These are phyloP conservation scores for Phalaenopsis equestris DNA, from an alignment of 106 monocot species.

Conservation along the genomic window DNA sequence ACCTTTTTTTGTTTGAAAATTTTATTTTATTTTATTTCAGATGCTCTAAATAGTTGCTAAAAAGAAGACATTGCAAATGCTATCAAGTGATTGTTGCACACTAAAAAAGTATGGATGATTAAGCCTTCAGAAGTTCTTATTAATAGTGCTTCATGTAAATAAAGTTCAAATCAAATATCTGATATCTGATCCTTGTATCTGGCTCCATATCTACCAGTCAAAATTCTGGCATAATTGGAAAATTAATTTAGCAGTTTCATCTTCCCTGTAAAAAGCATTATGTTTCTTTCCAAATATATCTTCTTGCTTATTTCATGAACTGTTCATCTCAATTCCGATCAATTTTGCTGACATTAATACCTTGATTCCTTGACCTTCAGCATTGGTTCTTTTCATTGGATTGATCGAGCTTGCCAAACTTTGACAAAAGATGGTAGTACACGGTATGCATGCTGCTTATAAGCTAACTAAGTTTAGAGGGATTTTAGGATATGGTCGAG, in stretches of 20 bases:
- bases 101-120: no score
- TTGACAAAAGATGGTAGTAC: constrained; percentile 15
- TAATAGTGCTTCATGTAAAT: neutral
- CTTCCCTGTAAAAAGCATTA: neutral
- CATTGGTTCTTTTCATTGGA: constrained; percentile 89
- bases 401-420: constrained; percentile 55
- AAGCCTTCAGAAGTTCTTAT: no score
- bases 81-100: no score
- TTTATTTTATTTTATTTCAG: no score
- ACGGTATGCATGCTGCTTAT: constrained; percentile 22
- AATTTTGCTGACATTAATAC: neutral
- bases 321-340: neutral
- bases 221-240: neutral
- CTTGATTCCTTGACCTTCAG: constrained; percentile 29
- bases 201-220: neutral
- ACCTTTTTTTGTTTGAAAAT: no score
- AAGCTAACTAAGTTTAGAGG: neutral
- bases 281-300: neutral
- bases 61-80: no score
- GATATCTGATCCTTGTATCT: neutral
- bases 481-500: neutral
- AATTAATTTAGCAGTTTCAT: neutral
- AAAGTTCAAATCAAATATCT: neutral
- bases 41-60: no score
- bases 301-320: neutral